Percentiles rank a stretch among this genome's conserved stretches.
Conservation (phyloP, 345 rosid genomes). For the Euphorbia lathyris region DNA sequence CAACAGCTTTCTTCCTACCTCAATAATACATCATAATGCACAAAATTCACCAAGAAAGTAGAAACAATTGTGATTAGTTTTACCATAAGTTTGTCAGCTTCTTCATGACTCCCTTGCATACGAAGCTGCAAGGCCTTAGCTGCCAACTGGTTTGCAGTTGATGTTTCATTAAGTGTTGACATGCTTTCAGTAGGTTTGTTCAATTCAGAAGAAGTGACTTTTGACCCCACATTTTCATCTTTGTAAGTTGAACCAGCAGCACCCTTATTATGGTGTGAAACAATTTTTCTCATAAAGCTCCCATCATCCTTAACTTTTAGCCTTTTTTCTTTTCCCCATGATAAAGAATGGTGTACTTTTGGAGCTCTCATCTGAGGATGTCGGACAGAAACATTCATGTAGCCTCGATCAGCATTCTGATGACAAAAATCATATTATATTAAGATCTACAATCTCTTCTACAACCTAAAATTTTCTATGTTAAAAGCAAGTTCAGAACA, state of each 20-base stretch:
- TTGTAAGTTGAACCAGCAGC: slow-evolving; percentile 21
- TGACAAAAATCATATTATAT: slow-evolving; percentile 16
- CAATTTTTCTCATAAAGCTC: slow-evolving; percentile 58
- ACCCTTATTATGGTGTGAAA: slow-evolving; percentile 34
- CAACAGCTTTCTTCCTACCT: not conserved
- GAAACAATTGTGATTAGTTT: slow-evolving; percentile 9
- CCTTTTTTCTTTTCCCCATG: slow-evolving; percentile 67
- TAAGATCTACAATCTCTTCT: slow-evolving; percentile 12
- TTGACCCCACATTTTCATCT: slow-evolving; percentile 24
- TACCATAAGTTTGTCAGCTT: slow-evolving; percentile 83
- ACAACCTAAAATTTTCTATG: slow-evolving; percentile 53
- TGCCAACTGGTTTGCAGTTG: slow-evolving; percentile 73
- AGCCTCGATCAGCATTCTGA: slow-evolving; percentile 45
- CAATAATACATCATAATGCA: not conserved
- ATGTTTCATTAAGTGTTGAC: slow-evolving; percentile 28
- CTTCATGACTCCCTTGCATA: slow-evolving; percentile 81
- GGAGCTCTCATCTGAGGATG: slow-evolving; percentile 70
- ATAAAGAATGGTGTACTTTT: slow-evolving; percentile 54
- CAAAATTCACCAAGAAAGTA: not conserved
- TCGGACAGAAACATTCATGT: slow-evolving; percentile 56
- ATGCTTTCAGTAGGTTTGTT: slow-evolving; percentile 28
- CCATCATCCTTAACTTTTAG: slow-evolving; percentile 59
- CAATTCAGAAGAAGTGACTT: slow-evolving; percentile 19
- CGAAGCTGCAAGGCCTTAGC: slow-evolving; percentile 91
- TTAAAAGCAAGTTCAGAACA: slow-evolving; percentile 14